These are phyloP conservation scores for Pholiota conissans DNA, from an alignment of 768 basidiomycete species.

Conservation along the genomic window DNA sequence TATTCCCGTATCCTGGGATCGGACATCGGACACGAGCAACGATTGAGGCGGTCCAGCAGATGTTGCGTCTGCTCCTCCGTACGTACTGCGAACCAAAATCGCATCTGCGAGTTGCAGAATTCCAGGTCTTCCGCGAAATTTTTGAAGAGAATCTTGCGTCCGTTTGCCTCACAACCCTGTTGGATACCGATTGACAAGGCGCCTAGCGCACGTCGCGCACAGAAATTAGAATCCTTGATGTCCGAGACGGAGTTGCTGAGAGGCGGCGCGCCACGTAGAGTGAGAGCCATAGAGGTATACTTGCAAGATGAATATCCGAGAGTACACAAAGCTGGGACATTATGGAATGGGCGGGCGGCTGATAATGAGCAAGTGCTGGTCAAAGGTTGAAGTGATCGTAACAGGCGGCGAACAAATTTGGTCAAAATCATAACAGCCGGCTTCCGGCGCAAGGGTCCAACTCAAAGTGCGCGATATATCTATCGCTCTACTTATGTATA, in stretches of 20 bases:
- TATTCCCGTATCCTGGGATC: conserved; percentile 2
- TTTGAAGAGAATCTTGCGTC: neutral
- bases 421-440: too few species aligned
- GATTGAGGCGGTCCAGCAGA: neutral
- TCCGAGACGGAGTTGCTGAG: neutral
- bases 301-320: too few species aligned
- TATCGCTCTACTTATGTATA: too few species aligned
- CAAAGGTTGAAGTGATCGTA: too few species aligned
- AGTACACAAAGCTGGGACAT: too few species aligned
- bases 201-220: neutral
- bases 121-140: neutral
- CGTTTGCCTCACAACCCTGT: neutral
- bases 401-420: too few species aligned
- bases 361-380: too few species aligned
- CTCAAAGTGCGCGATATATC: too few species aligned
- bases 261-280: neutral
- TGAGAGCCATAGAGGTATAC: conserved; percentile 1
- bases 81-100: conserved; percentile 1
- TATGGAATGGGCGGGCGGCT: too few species aligned
- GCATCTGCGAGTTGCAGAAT: neutral
- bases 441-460: too few species aligned
- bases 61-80: neutral
- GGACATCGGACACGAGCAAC: conserved; percentile 2
- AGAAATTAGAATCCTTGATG: neutral
- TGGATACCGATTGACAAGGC: neutral